A percentile compares a stretch with the other conserved stretches of the same genome.
These are phyloP conservation scores for Phytophthora chlamydospora DNA, from an alignment of 352 stramenopile genomes.

Conservation along the genomic window DNA sequence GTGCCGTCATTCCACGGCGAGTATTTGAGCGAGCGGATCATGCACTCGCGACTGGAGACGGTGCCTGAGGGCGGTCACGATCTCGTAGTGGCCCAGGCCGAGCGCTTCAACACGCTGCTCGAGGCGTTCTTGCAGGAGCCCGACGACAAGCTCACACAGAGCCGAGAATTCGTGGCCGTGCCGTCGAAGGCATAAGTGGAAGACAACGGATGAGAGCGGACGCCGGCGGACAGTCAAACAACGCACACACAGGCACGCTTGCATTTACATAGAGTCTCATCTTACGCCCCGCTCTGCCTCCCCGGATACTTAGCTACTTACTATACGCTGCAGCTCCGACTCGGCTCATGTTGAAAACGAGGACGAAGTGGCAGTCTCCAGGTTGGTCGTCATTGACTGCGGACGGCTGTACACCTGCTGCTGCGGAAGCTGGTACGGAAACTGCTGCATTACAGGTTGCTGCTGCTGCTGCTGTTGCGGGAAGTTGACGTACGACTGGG, in stretches of 20 bases:
- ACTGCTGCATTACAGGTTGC: conserved; percentile 33
- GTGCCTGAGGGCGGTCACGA: conserved; percentile 63
- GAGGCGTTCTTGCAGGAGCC: conserved; percentile 69
- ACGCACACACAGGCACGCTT: conserved; percentile 26
- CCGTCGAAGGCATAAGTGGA: conserved; percentile 30
- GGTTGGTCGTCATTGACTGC: conserved; percentile 30
- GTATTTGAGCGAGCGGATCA: conserved; percentile 87
- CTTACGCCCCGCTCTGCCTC: conserved; percentile 19
- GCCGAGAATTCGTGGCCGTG: conserved; percentile 75
- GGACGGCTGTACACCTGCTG: conserved; percentile 34
- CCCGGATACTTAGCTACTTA: conserved; percentile 38
- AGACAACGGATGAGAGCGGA: conserved; percentile 2
- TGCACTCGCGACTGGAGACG: conserved; percentile 77
- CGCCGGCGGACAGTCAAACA: conserved; percentile 23
- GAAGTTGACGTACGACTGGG: conserved; percentile 31
- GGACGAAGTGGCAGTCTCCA: conserved; percentile 32
- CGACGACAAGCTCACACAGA: conserved; percentile 86
- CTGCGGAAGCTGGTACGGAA: conserved; percentile 24
- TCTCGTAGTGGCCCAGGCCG: conserved; percentile 53
- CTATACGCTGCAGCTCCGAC: conserved; percentile 25
- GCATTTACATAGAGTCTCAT: conserved; percentile 46
- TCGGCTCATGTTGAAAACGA: conserved; percentile 41
- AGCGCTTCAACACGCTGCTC: conserved; percentile 67
- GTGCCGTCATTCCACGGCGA: conserved; percentile 76
- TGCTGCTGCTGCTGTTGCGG: conserved; percentile 27